phyloP scores from a whole-genome alignment of 345 rosid genomes.

The Crucihimalaya himalaica region DNA sequence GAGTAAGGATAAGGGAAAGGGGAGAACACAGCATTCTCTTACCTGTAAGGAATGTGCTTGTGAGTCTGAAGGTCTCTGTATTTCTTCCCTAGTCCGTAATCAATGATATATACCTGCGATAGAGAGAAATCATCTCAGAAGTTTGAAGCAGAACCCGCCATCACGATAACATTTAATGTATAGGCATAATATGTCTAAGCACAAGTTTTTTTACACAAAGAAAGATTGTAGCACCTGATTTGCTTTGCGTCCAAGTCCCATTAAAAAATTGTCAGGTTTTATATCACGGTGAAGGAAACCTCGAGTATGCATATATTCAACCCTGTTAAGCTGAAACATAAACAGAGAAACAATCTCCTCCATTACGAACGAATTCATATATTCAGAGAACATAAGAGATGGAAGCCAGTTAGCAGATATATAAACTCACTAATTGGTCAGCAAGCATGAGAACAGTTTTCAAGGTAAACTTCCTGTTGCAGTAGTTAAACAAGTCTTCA shows the following conservation, averaged over 20 bases:
- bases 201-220: too few species aligned
- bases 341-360: conserved; percentile 22
- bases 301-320: conserved; percentile 76
- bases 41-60: conserved; percentile 86
- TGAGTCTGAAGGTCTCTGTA: conserved; percentile 88
- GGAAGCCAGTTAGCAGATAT: conserved; percentile 2
- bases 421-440: conserved; percentile 68
- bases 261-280: conserved; percentile 84
- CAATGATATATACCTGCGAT: conserved; percentile 69
- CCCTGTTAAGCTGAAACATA: conserved; percentile 66
- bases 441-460: conserved; percentile 92
- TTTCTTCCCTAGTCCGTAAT: conserved; percentile 82
- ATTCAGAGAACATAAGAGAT: conserved; percentile 3
- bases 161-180: neutral
- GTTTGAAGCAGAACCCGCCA: conserved; percentile 9
- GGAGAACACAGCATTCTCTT: conserved; percentile 7
- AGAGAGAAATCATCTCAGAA: neutral
- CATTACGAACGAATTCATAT: neutral
- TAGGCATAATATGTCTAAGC: neutral
- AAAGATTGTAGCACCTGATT: conserved; percentile 54
- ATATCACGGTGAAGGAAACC: conserved; percentile 91
- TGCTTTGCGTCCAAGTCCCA: conserved; percentile 89
- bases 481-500: conserved; percentile 83
- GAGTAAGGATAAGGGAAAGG: neutral
- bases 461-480: conserved; percentile 73